A percentile compares a stretch with the other conserved stretches of the same genome.
Conservation (phyloP, 2,329 filamentous ascomycete genomes). For the Gyromitra esculenta region DNA sequence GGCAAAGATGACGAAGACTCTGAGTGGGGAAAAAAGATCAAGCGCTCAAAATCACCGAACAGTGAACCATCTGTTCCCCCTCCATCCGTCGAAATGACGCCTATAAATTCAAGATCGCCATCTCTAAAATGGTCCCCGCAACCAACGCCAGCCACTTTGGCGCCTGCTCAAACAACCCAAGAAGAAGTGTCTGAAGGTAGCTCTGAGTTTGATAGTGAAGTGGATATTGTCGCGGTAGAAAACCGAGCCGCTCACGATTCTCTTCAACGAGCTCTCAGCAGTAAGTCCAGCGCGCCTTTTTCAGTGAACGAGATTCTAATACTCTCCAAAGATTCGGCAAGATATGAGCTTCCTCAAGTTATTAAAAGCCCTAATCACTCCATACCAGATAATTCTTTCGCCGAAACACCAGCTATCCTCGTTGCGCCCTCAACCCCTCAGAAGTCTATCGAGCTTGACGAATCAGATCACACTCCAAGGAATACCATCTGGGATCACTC, state of each 20-base stretch:
- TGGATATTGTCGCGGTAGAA: conserved; percentile 24
- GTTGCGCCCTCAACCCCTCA: conserved; percentile 45
- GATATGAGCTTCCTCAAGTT: conserved; percentile 16
- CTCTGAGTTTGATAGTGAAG: conserved; percentile 40
- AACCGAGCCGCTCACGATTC: conserved; percentile 31
- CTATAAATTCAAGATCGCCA: conserved; percentile 38
- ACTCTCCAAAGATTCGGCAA: conserved; percentile 19
- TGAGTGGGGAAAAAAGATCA: conserved; percentile 17
- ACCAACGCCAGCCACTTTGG: background rate
- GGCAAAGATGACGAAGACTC: conserved; percentile 40
- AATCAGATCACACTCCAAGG: background rate
- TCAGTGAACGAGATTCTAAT: background rate
- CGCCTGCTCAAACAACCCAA: conserved; percentile 6
- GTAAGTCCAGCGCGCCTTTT: conserved; percentile 8
- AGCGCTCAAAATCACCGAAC: conserved; percentile 22
- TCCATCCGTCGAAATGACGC: conserved; percentile 37
- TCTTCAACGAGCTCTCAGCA: conserved; percentile 32
- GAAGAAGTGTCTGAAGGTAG: conserved; percentile 22
- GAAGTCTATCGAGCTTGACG: conserved; percentile 12
- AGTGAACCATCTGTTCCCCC: conserved; percentile 35
- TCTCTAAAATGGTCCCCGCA: conserved; percentile 21
- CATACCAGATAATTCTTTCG: conserved; percentile 24
- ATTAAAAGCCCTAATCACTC: conserved; percentile 11
- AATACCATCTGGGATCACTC: conserved; percentile 26
- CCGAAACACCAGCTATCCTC: conserved; percentile 30